A percentile compares a stretch with the other conserved stretches of the same genome.
Conservation (phyloP, 140 eudicot genomes). For the Cichorium intybus region DNA sequence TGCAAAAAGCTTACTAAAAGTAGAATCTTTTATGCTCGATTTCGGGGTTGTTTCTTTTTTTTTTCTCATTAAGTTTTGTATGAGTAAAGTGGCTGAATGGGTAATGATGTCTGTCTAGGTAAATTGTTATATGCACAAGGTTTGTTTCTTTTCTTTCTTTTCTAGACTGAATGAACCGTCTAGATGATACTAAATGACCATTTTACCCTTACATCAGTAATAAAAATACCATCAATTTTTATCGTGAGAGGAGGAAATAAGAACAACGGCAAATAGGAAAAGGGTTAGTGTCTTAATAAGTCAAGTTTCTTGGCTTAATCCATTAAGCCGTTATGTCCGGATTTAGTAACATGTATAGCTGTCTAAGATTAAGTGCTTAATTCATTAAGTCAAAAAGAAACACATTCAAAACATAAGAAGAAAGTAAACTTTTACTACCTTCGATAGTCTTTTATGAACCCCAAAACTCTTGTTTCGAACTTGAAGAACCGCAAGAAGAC, state of each 20-base stretch:
- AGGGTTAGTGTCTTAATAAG: background rate
- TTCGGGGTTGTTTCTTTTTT: background rate
- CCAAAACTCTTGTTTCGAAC: slow-evolving; percentile 65
- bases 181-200: background rate
- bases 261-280: background rate
- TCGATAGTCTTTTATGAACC: slow-evolving; percentile 41
- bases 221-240: background rate
- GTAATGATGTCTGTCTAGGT: background rate
- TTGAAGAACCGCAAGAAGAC: slow-evolving; percentile 89
- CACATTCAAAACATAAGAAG: background rate
- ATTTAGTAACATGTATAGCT: no score
- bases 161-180: background rate
- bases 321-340: no score
- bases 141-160: no score
- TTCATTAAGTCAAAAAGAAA: background rate
- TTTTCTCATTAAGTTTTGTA: background rate
- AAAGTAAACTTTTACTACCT: slow-evolving; percentile 25
- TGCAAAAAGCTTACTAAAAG: background rate
- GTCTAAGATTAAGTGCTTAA: no score
- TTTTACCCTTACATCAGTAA: background rate
- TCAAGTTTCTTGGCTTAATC: background rate
- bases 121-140: background rate
- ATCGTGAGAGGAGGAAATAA: background rate
- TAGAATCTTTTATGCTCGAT: background rate
- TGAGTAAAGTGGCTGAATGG: no score